phyloP scores from a whole-genome alignment of 495 filamentous ascomycete genomes.

The Xylaria sp. region DNA sequence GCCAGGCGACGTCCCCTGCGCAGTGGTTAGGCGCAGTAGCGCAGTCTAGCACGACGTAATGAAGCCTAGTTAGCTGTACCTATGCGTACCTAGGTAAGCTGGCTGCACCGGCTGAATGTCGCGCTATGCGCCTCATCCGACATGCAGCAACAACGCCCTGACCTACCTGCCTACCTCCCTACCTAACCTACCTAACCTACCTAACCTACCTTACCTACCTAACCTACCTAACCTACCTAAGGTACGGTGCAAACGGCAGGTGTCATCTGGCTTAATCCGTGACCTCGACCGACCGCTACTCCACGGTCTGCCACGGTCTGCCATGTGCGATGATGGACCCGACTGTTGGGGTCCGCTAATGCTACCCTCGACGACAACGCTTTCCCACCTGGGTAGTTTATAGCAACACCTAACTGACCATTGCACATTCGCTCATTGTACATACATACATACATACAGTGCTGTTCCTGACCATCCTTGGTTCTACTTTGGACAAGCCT shows the following conservation, averaged over 20 bases:
- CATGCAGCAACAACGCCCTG: constrained; percentile 4
- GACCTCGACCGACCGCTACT: constrained; percentile 15
- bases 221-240: no score
- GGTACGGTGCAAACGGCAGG: background rate
- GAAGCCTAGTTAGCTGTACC: background rate
- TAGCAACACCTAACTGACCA: no score
- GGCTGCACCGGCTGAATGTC: constrained; percentile 16
- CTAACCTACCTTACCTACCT: no score
- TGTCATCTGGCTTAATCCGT: constrained; percentile 6
- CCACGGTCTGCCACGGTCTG: no score
- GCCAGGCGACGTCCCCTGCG: background rate
- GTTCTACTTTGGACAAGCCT: background rate
- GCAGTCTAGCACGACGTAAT: background rate
- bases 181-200: no score
- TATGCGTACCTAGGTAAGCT: no score
- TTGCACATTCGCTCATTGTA: constrained; percentile 1
- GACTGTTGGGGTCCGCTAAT: constrained; percentile 20
- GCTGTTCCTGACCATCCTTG: background rate
- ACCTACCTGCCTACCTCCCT: no score
- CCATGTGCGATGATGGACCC: constrained; percentile 16
- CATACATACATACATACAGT: background rate
- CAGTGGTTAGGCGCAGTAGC: constrained; percentile 8
- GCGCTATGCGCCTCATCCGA: constrained; percentile 8
- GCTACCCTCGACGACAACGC: background rate
- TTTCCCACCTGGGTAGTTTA: background rate